Conservation (phyloP, 1,284 basidiomycete species). For the Sanghuangporus weigelae region DNA sequence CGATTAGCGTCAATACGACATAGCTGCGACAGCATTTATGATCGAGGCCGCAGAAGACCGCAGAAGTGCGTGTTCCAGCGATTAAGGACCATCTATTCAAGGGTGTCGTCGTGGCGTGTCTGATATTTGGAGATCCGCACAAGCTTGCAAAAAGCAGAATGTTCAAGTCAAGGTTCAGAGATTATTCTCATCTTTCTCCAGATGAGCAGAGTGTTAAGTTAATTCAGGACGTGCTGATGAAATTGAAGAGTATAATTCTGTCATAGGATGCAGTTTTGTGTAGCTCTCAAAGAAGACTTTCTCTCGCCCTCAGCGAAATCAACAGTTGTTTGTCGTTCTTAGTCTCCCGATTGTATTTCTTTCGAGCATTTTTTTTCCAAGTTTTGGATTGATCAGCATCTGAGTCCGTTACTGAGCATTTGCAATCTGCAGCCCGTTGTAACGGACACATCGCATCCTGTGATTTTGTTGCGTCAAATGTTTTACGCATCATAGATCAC, state of each 20-base stretch:
- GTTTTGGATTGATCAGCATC: no score
- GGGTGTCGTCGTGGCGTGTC: constrained; percentile 5
- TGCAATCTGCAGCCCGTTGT: no score
- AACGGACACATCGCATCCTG: no score
- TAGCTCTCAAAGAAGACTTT: not conserved
- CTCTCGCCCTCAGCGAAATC: no score
- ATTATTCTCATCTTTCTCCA: not conserved
- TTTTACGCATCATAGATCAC: no score
- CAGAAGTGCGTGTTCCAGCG: not conserved
- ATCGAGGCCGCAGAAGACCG: not conserved
- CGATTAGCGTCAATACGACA: not conserved
- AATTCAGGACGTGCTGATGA: not conserved
- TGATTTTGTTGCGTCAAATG: no score
- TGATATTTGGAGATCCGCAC: not conserved
- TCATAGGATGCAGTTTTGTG: not conserved
- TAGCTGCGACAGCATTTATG: not conserved
- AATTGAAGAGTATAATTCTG: not conserved
- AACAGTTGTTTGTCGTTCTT: no score
- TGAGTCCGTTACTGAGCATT: no score
- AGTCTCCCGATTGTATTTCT: no score
- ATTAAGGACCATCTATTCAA: constrained; percentile 3
- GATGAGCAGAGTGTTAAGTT: not conserved
- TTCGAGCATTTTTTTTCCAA: no score
- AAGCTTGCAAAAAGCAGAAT: not conserved
- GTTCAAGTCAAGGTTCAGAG: not conserved